Percentiles rank a stretch among this genome's conserved stretches.
Evolutionary conservation across 805 yeast species (phyloP).

Genomic region (Candida nanaspora): DNA sequence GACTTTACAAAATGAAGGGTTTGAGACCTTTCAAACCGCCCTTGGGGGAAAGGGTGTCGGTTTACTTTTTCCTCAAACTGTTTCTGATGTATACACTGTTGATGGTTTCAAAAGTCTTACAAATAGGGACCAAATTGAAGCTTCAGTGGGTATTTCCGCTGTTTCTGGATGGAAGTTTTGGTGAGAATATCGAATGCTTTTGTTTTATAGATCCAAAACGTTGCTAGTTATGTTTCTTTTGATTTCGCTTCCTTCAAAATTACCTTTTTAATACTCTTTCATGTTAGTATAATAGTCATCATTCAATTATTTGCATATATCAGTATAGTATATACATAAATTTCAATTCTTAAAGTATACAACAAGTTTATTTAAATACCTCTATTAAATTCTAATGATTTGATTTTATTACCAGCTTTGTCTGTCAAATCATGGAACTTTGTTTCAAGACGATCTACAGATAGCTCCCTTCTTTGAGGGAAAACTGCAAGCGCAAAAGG

Average conservation of each 20-base stretch:
- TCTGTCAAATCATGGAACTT: slow-evolving; percentile 56
- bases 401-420: slow-evolving; percentile 48
- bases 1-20: slow-evolving; percentile 41
- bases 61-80: slow-evolving; percentile 19
- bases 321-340: no score
- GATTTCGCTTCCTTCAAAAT: no score
- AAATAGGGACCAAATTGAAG: slow-evolving; percentile 41
- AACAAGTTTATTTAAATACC: slow-evolving; percentile 82
- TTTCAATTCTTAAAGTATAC: no score
- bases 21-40: slow-evolving; percentile 68
- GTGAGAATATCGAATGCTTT: slow-evolving; percentile 29
- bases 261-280: no score
- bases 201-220: no score
- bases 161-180: slow-evolving; percentile 53
- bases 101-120: slow-evolving; percentile 31
- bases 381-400: slow-evolving; percentile 77
- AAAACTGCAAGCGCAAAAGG: slow-evolving; percentile 95
- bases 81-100: slow-evolving; percentile 14
- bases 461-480: slow-evolving; percentile 76
- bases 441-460: slow-evolving; percentile 54
- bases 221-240: no score
- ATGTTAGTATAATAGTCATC: no score
- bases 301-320: no score
- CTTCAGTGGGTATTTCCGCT: slow-evolving; percentile 34
- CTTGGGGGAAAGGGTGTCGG: slow-evolving; percentile 93